Evolutionary conservation across 805 yeast species (phyloP).

Genomic region (Wickerhamomyces subpelliculosus): DNA sequence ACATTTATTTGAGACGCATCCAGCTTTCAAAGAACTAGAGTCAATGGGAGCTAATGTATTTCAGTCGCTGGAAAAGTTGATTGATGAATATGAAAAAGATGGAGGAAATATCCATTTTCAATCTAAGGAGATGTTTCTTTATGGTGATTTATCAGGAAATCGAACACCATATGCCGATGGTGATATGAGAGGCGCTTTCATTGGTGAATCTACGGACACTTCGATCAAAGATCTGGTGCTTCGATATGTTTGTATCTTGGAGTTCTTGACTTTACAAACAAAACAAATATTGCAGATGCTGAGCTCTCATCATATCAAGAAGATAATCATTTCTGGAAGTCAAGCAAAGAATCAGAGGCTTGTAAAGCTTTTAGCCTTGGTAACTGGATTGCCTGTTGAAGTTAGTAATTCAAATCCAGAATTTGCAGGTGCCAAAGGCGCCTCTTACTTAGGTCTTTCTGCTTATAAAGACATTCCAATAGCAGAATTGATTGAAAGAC

Average conservation of each 20-base stretch:
- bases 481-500: conserved; percentile 6
- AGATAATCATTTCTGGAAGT: conserved; percentile 43
- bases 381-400: conserved; percentile 19
- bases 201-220: conserved; percentile 38
- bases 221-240: conserved; percentile 29
- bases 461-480: conserved; percentile 7
- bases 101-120: conserved; percentile 20
- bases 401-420: conserved; percentile 12
- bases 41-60: conserved; percentile 12
- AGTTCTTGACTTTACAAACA: conserved; percentile 47
- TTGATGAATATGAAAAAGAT: conserved; percentile 9
- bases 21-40: conserved; percentile 19
- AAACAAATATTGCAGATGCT: conserved; percentile 31
- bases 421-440: conserved; percentile 24
- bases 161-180: conserved; percentile 50
- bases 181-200: conserved; percentile 38
- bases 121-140: conserved; percentile 33
- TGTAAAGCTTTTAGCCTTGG: conserved; percentile 23
- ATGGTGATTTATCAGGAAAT: conserved; percentile 54
- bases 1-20: conserved; percentile 37
- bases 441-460: conserved; percentile 17
- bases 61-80: conserved; percentile 15
- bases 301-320: conserved; percentile 19
- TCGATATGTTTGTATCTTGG: conserved; percentile 39
- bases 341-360: conserved; percentile 43